Evolutionary conservation across 2,329 filamentous ascomycete species (phyloP), one percentile per base, ranked within the genome.

Genomic region (Colletotrichum agaves): DNA sequence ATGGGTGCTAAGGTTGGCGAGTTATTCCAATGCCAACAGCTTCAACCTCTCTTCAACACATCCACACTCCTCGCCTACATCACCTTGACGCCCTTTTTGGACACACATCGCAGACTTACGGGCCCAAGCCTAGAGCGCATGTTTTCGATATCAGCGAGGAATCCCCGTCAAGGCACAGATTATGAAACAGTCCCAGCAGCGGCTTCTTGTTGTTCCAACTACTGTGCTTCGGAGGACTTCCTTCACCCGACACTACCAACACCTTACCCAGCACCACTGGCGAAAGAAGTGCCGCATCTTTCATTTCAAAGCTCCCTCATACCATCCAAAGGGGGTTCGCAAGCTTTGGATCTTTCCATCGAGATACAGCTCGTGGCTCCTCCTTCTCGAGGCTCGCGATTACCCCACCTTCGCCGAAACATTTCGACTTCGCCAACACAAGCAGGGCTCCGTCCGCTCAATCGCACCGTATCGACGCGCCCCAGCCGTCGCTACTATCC

Each of bases 101-200:
- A 67, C 59, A 58, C 52, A 19, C 35, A 57, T 41, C 60, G 46
- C 61, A 67, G 63, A 67, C 50, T 67, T 67, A 67, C 44, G 27
- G 35, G 59, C 33, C 43, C 39, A 27, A 50, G 47, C 56, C 57
- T 65, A 61, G 62, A 65, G 63, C 52, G 63, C 60, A 63, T 67
- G 63, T 31, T 67, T 64, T 67, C 52, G 63, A 58, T 19, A 61
- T 53, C 63, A 67, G 63, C 63, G 63, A 63, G 31, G 52, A 63
- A 37, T 17, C 43, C 31, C 44, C 60, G n/a, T 21, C 33, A 63
- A 43, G 23, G 41, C 31, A 52, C 52, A 44, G 31, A 61, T 49
- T 49, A 59, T 31, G 41, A 49, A 59, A 37, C 57, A 61, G 21
- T 52, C 21, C 44, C 44, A 50, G 23, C 33, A 56, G 52, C 52